Evolutionary conservation across 257 asterid genomes (phyloP).

Genomic region (Lycium barbarum): DNA sequence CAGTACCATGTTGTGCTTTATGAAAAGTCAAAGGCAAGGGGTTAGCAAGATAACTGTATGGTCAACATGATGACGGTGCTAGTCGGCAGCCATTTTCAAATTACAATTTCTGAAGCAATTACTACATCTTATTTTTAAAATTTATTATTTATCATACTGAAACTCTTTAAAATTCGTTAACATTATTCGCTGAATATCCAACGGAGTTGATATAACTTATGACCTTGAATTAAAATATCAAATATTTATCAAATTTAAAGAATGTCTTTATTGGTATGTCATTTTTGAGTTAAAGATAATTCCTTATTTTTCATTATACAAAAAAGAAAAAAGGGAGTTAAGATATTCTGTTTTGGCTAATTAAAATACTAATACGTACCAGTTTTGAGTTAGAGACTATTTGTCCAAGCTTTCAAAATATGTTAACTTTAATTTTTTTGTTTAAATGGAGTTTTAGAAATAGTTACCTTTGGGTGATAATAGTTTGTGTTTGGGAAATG

Average conservation of each 20-base stretch:
- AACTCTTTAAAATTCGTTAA: not conserved
- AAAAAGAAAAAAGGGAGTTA: too few relatives aligned
- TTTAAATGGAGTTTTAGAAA: not conserved
- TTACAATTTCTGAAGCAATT: too few relatives aligned
- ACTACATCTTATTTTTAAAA: too few relatives aligned
- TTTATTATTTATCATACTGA: not conserved
- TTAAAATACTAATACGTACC: not conserved
- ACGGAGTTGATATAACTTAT: too few relatives aligned
- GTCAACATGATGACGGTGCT: slow-evolving; percentile 37
- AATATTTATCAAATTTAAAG: not conserved
- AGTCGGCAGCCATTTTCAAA: too few relatives aligned
- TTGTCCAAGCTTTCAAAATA: not conserved
- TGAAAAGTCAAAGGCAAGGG: slow-evolving; percentile 48
- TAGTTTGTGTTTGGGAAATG: not conserved
- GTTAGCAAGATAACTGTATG: not conserved
- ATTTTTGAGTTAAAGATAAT: not conserved
- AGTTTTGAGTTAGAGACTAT: not conserved
- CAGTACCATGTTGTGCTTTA: slow-evolving; percentile 44
- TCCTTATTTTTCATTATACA: too few relatives aligned
- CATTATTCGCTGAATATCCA: too few relatives aligned
- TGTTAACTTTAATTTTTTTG: not conserved
- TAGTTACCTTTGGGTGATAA: not conserved
- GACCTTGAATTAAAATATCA: not conserved
- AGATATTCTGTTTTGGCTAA: not conserved
- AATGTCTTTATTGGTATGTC: not conserved